Percentiles rank a stretch among this genome's conserved stretches.
phyloP scores from a whole-genome alignment of 305 asterid species.

The Fraxinus dipetala region DNA sequence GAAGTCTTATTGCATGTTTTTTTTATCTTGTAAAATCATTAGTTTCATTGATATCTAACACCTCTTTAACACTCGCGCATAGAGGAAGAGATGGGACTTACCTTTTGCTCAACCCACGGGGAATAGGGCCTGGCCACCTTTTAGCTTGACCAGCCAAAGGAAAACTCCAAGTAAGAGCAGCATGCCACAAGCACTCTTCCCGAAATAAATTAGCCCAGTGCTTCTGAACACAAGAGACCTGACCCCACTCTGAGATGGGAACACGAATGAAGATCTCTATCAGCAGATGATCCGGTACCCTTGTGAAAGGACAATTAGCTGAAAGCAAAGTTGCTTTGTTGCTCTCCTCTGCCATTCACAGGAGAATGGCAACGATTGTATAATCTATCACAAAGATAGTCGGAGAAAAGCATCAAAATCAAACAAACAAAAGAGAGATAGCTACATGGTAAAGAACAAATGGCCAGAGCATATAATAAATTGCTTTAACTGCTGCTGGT shows the following conservation, averaged over 20 bases:
- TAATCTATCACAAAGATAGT: slow-evolving; percentile 9
- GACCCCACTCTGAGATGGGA: slow-evolving; percentile 55
- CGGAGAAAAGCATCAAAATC: neutral
- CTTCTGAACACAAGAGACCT: slow-evolving; percentile 51
- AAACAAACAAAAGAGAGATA: neutral
- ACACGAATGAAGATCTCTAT: slow-evolving; percentile 58
- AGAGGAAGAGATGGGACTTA: slow-evolving; percentile 4
- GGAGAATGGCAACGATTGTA: slow-evolving; percentile 20
- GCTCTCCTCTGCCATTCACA: slow-evolving; percentile 43
- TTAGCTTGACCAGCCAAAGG: slow-evolving; percentile 50
- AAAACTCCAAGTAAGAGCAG: slow-evolving; percentile 54
- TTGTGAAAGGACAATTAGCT: slow-evolving; percentile 41
- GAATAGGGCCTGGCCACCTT: slow-evolving; percentile 78
- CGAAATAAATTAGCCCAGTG: slow-evolving; percentile 61
- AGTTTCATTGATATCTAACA: neutral
- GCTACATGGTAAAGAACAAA: neutral
- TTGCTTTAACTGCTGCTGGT: neutral
- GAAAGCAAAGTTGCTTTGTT: slow-evolving; percentile 28
- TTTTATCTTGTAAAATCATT: neutral
- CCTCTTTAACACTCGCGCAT: neutral
- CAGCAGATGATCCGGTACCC: slow-evolving; percentile 63
- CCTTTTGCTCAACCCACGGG: slow-evolving; percentile 70
- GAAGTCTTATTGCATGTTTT: neutral
- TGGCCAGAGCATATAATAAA: neutral
- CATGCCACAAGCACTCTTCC: slow-evolving; percentile 65